Conservation (phyloP, 1,139 yeast genomes). For the Suhomyces choctaworum region DNA sequence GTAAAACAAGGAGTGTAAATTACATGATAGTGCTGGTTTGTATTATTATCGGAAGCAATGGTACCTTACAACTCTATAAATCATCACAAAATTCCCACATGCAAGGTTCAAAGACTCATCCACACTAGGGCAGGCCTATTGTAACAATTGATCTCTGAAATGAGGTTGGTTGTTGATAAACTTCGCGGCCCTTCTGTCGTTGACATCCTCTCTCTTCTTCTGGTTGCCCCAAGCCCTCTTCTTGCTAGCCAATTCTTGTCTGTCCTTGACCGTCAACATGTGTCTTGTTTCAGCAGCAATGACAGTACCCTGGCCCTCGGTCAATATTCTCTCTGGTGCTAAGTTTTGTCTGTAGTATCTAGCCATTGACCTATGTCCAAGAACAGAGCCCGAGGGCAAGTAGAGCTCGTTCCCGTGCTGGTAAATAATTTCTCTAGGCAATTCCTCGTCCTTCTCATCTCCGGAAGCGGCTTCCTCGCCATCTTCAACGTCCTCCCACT, state of each 20-base stretch:
- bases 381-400: slow-evolving; percentile 81
- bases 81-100: no score
- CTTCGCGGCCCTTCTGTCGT: slow-evolving; percentile 78
- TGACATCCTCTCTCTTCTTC: slow-evolving; percentile 62
- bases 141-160: slow-evolving; percentile 87
- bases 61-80: no score
- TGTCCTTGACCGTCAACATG: slow-evolving; percentile 53
- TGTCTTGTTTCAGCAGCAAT: slow-evolving; percentile 90
- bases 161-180: slow-evolving; percentile 87
- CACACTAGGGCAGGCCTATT: no score
- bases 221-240: slow-evolving; percentile 79
- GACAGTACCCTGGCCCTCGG: slow-evolving; percentile 93
- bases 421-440: slow-evolving; percentile 34
- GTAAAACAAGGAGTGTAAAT: no score
- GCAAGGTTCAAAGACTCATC: neutral
- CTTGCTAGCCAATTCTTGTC: slow-evolving; percentile 56
- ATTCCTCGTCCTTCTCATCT: slow-evolving; percentile 37
- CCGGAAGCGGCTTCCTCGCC: slow-evolving; percentile 31
- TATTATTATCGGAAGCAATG: no score
- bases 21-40: no score
- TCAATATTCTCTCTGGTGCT: slow-evolving; percentile 68
- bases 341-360: slow-evolving; percentile 80
- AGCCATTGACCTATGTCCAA: slow-evolving; percentile 87
- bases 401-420: slow-evolving; percentile 74
- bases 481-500: slow-evolving; percentile 42